These are phyloP conservation scores for Lichtheimia ornata DNA, from an alignment of 371 early-diverging fungal species.

Conservation along the genomic window DNA sequence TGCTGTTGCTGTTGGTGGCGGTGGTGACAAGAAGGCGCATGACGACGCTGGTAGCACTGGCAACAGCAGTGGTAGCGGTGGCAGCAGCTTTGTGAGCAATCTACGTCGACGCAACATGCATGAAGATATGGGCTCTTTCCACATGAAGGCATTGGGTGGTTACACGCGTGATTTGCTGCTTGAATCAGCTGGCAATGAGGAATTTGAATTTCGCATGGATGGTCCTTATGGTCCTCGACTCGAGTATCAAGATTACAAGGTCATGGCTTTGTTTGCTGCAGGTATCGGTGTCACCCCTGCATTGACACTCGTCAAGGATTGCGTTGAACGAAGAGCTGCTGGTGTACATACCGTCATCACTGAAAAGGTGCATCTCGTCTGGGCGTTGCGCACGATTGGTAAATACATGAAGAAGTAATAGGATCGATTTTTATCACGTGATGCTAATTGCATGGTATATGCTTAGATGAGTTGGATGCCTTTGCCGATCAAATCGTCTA, in stretches of 20 bases:
- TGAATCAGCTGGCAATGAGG: slow-evolving; percentile 12
- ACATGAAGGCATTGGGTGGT: slow-evolving; percentile 45
- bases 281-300: slow-evolving; percentile 54
- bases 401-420: slow-evolving; percentile 1
- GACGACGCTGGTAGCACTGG: slow-evolving; percentile 1
- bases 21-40: not conserved
- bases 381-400: slow-evolving; percentile 40
- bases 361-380: slow-evolving; percentile 41
- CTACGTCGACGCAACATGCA: not conserved
- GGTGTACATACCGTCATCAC: slow-evolving; percentile 39
- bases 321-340: slow-evolving; percentile 34
- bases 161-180: slow-evolving; percentile 21
- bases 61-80: not conserved
- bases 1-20: too few relatives aligned
- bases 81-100: not conserved
- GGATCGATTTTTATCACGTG: not conserved
- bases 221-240: slow-evolving; percentile 47
- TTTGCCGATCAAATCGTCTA: slow-evolving; percentile 36
- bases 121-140: slow-evolving; percentile 32
- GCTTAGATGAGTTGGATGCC: slow-evolving; percentile 31
- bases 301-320: slow-evolving; percentile 40
- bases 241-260: slow-evolving; percentile 41
- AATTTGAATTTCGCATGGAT: slow-evolving; percentile 34
- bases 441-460: not conserved
- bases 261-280: slow-evolving; percentile 32